Percentiles rank a stretch among this genome's conserved stretches.
Evolutionary conservation across 805 yeast genomes (phyloP).

Genomic region (Komagataella pastoris): DNA sequence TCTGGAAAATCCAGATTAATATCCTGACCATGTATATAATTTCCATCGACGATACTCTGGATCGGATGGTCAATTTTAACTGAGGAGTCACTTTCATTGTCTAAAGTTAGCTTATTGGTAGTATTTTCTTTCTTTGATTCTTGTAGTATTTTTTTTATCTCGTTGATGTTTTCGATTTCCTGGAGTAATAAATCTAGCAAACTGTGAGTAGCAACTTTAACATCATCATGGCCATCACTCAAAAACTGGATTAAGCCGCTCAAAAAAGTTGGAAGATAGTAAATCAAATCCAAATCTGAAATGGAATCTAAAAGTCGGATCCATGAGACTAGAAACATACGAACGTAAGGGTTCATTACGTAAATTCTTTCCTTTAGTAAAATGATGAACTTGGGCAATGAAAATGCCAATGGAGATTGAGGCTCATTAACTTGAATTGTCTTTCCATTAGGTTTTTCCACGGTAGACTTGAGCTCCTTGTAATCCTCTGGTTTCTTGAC

Average conservation of each 20-base stretch:
- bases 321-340: constrained; percentile 91
- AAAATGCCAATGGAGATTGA: constrained; percentile 62
- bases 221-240: constrained; percentile 77
- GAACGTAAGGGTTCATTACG: constrained; percentile 83
- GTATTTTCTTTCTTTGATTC: constrained; percentile 7
- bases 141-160: constrained; percentile 43
- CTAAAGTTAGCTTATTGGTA: constrained; percentile 9
- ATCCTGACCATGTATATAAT: constrained; percentile 69
- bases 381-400: constrained; percentile 80
- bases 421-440: constrained; percentile 46
- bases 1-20: constrained; percentile 68
- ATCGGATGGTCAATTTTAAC: constrained; percentile 11
- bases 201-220: constrained; percentile 72
- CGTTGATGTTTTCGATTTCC: constrained; percentile 69
- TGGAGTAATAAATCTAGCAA: constrained; percentile 62
- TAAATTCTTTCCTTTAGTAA: constrained; percentile 83
- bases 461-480: constrained; percentile 19
- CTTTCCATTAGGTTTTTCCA: constrained; percentile 39
- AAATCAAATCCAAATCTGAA: constrained; percentile 79
- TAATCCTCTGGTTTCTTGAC: constrained; percentile 14
- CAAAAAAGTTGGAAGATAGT: constrained; percentile 79
- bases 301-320: constrained; percentile 81
- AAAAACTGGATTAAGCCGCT: constrained; percentile 74
- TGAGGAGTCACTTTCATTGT: constrained; percentile 16
- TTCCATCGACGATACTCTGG: constrained; percentile 26